Evolutionary conservation across 306 rosid genomes (phyloP).

Genomic region (Geum urbanum): DNA sequence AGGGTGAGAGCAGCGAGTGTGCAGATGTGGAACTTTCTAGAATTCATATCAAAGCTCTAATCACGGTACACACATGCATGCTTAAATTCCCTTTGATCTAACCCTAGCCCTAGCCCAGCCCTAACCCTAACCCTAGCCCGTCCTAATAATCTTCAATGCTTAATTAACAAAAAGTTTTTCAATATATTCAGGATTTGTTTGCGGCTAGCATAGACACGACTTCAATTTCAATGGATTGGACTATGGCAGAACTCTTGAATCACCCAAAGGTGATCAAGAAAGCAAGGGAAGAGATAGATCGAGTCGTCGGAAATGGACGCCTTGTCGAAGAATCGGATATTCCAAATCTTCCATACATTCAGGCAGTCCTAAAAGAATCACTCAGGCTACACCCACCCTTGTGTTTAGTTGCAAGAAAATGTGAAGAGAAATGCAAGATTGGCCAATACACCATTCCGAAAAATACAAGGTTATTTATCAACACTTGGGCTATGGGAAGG

Average conservation of each 20-base stretch:
- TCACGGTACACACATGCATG: constrained; percentile 23
- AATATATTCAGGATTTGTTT: constrained; percentile 36
- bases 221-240: constrained; percentile 35
- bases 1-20: neutral
- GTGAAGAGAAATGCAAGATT: constrained; percentile 30
- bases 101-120: neutral
- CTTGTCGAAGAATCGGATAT: constrained; percentile 38
- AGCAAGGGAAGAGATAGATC: constrained; percentile 38
- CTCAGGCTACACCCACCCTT: constrained; percentile 53
- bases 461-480: constrained; percentile 32
- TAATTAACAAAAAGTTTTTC: neutral
- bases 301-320: constrained; percentile 27
- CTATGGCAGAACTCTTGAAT: constrained; percentile 45
- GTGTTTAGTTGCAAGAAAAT: constrained; percentile 36
- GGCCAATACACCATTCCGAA: constrained; percentile 32
- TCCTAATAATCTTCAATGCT: too few species aligned
- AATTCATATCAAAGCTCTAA: constrained; percentile 38
- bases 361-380: constrained; percentile 25
- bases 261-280: constrained; percentile 37
- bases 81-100: neutral
- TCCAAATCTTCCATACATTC: constrained; percentile 40
- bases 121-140: neutral
- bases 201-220: constrained; percentile 40
- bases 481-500: constrained; percentile 47
- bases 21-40: constrained; percentile 31